Evolutionary conservation across 108 stramenopile genomes (phyloP).

Genomic region (Discostella stelligeroides): DNA sequence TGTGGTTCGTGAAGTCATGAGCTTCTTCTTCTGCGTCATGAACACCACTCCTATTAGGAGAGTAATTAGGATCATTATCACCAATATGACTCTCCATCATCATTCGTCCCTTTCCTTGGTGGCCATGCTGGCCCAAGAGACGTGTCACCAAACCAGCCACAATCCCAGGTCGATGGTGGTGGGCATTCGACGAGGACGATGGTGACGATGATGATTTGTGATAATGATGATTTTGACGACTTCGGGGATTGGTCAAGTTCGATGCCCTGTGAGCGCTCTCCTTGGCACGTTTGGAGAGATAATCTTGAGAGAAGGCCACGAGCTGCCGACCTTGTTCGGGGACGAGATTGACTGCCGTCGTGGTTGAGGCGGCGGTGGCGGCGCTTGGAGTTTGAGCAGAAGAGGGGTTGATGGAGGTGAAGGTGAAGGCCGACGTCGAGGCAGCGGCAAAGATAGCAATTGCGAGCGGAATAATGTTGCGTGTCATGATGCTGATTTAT

Average conservation of each 20-base stretch:
- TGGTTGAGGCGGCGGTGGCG: not conserved
- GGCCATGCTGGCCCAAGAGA: slow-evolving; percentile 11
- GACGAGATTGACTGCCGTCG: slow-evolving; percentile 32
- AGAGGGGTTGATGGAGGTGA: too few relatives aligned
- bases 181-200: too few relatives aligned
- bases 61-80: too few relatives aligned
- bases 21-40: too few relatives aligned
- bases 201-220: slow-evolving; percentile 9
- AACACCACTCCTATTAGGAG: too few relatives aligned
- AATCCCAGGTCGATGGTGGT: not conserved
- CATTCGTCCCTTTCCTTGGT: not conserved
- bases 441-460: too few relatives aligned
- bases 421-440: too few relatives aligned
- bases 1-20: too few relatives aligned
- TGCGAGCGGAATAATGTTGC: too few relatives aligned
- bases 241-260: slow-evolving; percentile 27
- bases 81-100: not conserved
- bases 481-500: too few relatives aligned
- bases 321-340: slow-evolving; percentile 46
- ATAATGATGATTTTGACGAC: slow-evolving; percentile 1
- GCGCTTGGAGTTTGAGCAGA: too few relatives aligned
- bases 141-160: slow-evolving; percentile 26
- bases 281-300: slow-evolving; percentile 38
- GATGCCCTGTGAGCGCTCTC: slow-evolving; percentile 44
- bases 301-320: slow-evolving; percentile 48